A percentile compares a stretch with the other conserved stretches of the same genome.
Evolutionary conservation across 1,284 basidiomycete genomes (phyloP).

Genomic region (Leccinum pachyderme): DNA sequence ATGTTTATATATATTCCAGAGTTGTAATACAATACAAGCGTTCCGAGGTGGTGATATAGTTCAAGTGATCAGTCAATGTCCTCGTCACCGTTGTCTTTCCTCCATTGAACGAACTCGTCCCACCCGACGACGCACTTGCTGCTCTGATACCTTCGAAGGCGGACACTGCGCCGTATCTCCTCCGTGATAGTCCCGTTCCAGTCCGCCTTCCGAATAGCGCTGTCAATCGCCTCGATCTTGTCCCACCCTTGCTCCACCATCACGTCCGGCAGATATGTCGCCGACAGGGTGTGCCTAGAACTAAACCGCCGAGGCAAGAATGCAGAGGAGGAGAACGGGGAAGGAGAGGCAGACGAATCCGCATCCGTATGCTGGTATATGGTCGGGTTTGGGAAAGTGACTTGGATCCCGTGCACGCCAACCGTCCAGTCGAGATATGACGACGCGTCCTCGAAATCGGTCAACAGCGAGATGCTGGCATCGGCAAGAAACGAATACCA

Average conservation of each 20-base stretch:
- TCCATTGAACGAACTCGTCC: conserved; percentile 79
- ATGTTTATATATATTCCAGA: not conserved
- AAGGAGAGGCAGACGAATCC: conserved; percentile 52
- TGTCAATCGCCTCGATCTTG: conserved; percentile 85
- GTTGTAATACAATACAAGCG: conserved; percentile 7
- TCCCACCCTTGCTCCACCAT: conserved; percentile 93
- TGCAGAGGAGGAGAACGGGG: conserved; percentile 64
- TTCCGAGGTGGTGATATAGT: not conserved
- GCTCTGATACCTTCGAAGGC: conserved; percentile 85
- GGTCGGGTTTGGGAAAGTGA: conserved; percentile 81
- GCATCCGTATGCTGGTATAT: conserved; percentile 41
- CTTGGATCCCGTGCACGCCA: conserved; percentile 90
- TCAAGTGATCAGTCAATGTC: conserved; percentile 16
- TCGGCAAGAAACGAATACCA: not conserved
- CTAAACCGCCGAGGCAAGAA: conserved; percentile 51
- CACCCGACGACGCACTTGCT: conserved; percentile 69
- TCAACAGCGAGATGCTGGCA: conserved; percentile 80
- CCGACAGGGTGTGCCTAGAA: conserved; percentile 66
- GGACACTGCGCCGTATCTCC: conserved; percentile 74
- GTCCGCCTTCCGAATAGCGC: conserved; percentile 90
- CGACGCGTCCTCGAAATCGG: conserved; percentile 84
- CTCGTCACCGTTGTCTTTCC: conserved; percentile 45
- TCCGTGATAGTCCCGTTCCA: conserved; percentile 84
- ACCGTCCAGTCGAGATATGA: conserved; percentile 92
- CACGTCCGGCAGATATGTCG: conserved; percentile 95